phyloP scores from a whole-genome alignment of 179 eudicot genomes.

The Corrigiola litoralis region DNA sequence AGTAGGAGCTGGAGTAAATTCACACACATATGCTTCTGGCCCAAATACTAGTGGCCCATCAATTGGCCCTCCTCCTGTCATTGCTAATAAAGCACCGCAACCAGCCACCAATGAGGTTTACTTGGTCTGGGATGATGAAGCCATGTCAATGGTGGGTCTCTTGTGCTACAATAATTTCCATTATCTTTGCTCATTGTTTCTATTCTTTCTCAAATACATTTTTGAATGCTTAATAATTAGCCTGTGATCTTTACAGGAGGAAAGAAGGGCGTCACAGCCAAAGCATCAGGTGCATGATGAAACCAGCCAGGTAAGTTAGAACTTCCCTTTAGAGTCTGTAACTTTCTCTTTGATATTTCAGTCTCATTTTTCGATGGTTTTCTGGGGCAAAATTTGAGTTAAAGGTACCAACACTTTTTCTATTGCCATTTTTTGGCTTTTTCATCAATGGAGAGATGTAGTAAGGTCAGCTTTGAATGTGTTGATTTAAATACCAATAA shows the following conservation, averaged over 20 bases:
- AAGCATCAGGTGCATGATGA: constrained; percentile 99
- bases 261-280: constrained; percentile 82
- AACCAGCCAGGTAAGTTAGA: constrained; percentile 98
- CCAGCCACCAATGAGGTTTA: constrained; percentile 89
- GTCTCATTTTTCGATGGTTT: constrained; percentile 29
- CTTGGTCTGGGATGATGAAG: constrained; percentile 99
- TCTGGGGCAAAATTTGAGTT: too few species aligned
- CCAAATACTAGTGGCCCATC: constrained; percentile 97
- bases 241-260: constrained; percentile 59
- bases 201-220: neutral
- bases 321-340: constrained; percentile 26
- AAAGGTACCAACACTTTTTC: too few species aligned
- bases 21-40: constrained; percentile 95
- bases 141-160: constrained; percentile 90
- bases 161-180: neutral
- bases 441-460: constrained; percentile 6
- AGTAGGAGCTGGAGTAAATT: constrained; percentile 37
- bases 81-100: constrained; percentile 88
- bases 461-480: constrained; percentile 13
- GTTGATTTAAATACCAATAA: constrained; percentile 17
- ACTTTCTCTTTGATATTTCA: constrained; percentile 17
- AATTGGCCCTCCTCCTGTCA: constrained; percentile 95
- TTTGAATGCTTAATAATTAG: neutral
- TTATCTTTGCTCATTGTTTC: neutral
- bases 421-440: constrained; percentile 10